Conservation (phyloP, 192 early-diverging fungal genomes). For the Backusella mclennaniae region DNA sequence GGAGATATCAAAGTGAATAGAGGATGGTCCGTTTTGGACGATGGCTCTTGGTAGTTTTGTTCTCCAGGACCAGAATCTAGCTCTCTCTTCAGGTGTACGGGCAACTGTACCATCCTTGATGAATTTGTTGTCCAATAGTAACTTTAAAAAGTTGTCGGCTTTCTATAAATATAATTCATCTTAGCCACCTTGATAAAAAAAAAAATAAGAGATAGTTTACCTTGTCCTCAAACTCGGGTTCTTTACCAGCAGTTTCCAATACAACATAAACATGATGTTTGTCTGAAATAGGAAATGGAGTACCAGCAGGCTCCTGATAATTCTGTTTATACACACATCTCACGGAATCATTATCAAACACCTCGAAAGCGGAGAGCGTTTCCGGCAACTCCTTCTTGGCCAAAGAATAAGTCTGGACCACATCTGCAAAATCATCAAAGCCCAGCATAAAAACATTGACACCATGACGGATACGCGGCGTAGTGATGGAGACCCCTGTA, state of each 20-base stretch:
- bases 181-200: not conserved
- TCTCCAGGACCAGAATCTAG: constrained; percentile 81
- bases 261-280: constrained; percentile 84
- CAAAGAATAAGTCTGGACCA: constrained; percentile 67
- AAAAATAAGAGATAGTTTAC: not conserved
- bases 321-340: constrained; percentile 73
- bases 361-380: constrained; percentile 94
- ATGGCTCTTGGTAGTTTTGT: constrained; percentile 92
- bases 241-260: constrained; percentile 89
- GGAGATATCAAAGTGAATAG: constrained; percentile 93
- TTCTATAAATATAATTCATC: constrained; percentile 45
- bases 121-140: constrained; percentile 64
- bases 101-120: constrained; percentile 85
- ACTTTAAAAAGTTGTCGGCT: constrained; percentile 69
- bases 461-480: constrained; percentile 52
- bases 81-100: constrained; percentile 64
- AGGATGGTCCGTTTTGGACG: constrained; percentile 77
- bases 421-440: constrained; percentile 66
- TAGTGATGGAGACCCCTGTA: constrained; percentile 83
- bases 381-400: constrained; percentile 80
- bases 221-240: constrained; percentile 88
- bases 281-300: constrained; percentile 59
- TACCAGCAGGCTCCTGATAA: constrained; percentile 39
- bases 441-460: constrained; percentile 76
- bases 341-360: constrained; percentile 82